Conservation (phyloP, 2,329 filamentous ascomycete species). For the Aspergillus pseudoterreus region DNA sequence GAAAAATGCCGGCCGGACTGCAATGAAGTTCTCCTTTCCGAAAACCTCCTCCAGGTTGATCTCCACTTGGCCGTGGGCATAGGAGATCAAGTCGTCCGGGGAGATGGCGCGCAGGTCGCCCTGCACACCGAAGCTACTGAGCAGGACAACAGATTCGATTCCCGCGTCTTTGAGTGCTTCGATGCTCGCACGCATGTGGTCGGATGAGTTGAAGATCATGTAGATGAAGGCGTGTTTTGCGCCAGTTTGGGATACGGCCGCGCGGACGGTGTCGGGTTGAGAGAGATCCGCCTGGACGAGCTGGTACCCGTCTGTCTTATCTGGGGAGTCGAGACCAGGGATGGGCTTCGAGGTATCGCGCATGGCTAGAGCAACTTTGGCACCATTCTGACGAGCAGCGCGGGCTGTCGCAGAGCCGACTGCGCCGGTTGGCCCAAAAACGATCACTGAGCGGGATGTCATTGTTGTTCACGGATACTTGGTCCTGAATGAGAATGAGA, state of each 20-base stretch:
- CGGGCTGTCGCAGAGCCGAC: slow-evolving; percentile 42
- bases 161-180: slow-evolving; percentile 45
- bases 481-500: not conserved
- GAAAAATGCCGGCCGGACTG: slow-evolving; percentile 44
- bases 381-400: slow-evolving; percentile 38
- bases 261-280: slow-evolving; percentile 37
- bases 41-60: slow-evolving; percentile 41
- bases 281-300: slow-evolving; percentile 46
- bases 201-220: slow-evolving; percentile 24
- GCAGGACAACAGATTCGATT: slow-evolving; percentile 45
- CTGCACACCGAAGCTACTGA: slow-evolving; percentile 43
- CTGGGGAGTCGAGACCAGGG: slow-evolving; percentile 25
- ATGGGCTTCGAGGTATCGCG: slow-evolving; percentile 45
- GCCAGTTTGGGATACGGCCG: slow-evolving; percentile 36
- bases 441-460: slow-evolving; percentile 30
- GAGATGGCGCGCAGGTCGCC: slow-evolving; percentile 24
- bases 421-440: slow-evolving; percentile 50
- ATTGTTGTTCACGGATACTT: not conserved
- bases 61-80: slow-evolving; percentile 45
- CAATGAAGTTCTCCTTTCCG: slow-evolving; percentile 35
- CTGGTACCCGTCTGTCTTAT: slow-evolving; percentile 30
- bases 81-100: slow-evolving; percentile 34
- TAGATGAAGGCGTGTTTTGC: slow-evolving; percentile 52
- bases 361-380: slow-evolving; percentile 48
- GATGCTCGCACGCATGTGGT: slow-evolving; percentile 41